phyloP scores from a whole-genome alignment of 371 early-diverging fungal species.

The Smittium culicis region DNA sequence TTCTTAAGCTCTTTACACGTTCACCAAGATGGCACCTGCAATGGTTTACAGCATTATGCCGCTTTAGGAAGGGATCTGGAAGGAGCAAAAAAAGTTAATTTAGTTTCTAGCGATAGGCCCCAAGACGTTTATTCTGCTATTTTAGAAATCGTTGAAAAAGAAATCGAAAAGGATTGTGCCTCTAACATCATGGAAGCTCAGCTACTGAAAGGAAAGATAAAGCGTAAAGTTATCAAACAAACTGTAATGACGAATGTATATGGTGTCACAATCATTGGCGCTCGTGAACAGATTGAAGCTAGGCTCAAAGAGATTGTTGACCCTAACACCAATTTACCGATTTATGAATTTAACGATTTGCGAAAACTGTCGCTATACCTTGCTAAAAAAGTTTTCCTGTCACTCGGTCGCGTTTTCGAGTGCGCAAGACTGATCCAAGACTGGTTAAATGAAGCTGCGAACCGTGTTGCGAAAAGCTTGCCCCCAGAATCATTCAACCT shows the following conservation, averaged over 20 bases:
- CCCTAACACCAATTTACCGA: slow-evolving; percentile 36
- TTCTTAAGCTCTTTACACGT: slow-evolving; percentile 69
- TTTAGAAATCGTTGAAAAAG: slow-evolving; percentile 53
- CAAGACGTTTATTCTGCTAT: slow-evolving; percentile 91
- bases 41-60: slow-evolving; percentile 97
- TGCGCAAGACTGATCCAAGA: slow-evolving; percentile 82
- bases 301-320: slow-evolving; percentile 61
- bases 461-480: slow-evolving; percentile 65
- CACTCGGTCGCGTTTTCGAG: slow-evolving; percentile 77
- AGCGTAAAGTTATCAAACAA: slow-evolving; percentile 93
- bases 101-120: slow-evolving; percentile 71
- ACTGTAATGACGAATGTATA: slow-evolving; percentile 99
- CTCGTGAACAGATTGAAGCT: slow-evolving; percentile 71
- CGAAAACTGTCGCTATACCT: slow-evolving; percentile 48
- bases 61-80: slow-evolving; percentile 88
- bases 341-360: slow-evolving; percentile 21
- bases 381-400: slow-evolving; percentile 68
- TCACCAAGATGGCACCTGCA: slow-evolving; percentile 97
- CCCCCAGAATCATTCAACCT: slow-evolving; percentile 39
- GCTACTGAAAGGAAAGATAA: slow-evolving; percentile 50
- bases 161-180: slow-evolving; percentile 50
- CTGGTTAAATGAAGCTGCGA: slow-evolving; percentile 86
- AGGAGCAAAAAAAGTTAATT: slow-evolving; percentile 86
- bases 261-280: slow-evolving; percentile 94
- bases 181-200: slow-evolving; percentile 41